Percentiles rank a stretch among this genome's conserved stretches.
Evolutionary conservation across 257 asterid genomes (phyloP).

Genomic region (Solanum gandarillasii): DNA sequence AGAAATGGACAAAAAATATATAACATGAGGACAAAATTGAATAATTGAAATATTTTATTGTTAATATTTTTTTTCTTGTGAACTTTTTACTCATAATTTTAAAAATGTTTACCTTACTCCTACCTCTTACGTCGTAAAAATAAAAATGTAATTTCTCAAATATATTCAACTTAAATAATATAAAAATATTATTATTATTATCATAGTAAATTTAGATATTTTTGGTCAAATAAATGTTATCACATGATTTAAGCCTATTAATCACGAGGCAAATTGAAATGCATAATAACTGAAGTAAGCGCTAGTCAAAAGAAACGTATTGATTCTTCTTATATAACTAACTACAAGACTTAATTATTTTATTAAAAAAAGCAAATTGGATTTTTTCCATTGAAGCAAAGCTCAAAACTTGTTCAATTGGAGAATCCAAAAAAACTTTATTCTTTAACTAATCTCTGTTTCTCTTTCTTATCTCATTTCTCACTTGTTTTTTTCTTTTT

Average conservation of each 20-base stretch:
- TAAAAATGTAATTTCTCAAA: background rate
- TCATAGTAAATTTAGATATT: background rate
- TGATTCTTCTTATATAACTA: slow-evolving; percentile 15
- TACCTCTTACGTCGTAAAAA: background rate
- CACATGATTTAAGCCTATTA: slow-evolving; percentile 45
- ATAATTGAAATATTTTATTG: too few species aligned
- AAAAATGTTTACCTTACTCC: background rate
- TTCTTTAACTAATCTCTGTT: background rate
- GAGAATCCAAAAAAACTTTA: background rate
- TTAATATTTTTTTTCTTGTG: background rate
- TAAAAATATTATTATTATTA: background rate
- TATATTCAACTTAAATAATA: background rate
- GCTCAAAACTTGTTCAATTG: background rate
- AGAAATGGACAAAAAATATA: too few species aligned
- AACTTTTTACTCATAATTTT: background rate
- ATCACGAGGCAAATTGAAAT: slow-evolving; percentile 2
- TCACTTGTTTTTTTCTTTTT: background rate
- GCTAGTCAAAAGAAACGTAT: slow-evolving; percentile 13
- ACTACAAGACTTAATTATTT: slow-evolving; percentile 1
- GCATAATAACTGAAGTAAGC: background rate
- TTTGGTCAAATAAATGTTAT: slow-evolving; percentile 10
- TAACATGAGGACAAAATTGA: background rate
- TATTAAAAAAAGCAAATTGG: background rate
- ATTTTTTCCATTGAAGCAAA: background rate
- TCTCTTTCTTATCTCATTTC: background rate